phyloP scores from a whole-genome alignment of 495 filamentous ascomycete genomes.

The Trichoderma asperelloides region DNA sequence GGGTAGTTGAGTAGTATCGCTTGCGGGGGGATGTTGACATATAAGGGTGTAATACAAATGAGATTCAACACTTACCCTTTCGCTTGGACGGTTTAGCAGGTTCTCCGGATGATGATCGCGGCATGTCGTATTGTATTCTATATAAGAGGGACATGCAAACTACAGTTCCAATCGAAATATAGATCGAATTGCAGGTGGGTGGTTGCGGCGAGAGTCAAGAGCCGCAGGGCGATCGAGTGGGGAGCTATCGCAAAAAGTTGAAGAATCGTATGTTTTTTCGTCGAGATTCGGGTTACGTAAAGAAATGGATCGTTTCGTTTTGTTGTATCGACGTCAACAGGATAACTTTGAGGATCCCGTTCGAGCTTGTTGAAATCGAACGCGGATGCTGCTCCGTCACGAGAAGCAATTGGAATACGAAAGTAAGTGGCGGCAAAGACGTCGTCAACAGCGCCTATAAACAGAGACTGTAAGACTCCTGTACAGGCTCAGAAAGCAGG shows the following conservation, averaged over 20 bases:
- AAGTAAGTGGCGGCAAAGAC: background rate
- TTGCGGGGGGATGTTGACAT: background rate
- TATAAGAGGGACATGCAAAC: slow-evolving; percentile 4
- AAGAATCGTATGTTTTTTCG: background rate
- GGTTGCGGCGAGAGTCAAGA: background rate
- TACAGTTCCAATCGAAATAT: background rate
- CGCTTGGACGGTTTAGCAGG: slow-evolving; percentile 25
- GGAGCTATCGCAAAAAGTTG: background rate
- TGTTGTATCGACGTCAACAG: background rate
- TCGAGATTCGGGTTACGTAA: background rate
- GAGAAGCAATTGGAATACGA: background rate
- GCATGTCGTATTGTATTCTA: background rate
- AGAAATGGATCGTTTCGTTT: background rate
- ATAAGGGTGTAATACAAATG: background rate
- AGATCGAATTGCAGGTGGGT: background rate
- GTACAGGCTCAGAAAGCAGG: background rate
- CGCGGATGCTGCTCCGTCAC: background rate
- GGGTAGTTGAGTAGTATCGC: background rate
- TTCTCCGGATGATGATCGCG: slow-evolving; percentile 15
- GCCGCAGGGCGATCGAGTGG: background rate
- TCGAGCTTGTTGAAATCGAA: background rate
- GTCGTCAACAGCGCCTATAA: background rate
- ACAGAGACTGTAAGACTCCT: background rate
- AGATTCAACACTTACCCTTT: slow-evolving; percentile 21
- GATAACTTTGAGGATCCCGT: background rate